Base-by-base conservation (phyloP, 1,284 basidiomycete species). In the Austropuccinia psidii region DNA sequence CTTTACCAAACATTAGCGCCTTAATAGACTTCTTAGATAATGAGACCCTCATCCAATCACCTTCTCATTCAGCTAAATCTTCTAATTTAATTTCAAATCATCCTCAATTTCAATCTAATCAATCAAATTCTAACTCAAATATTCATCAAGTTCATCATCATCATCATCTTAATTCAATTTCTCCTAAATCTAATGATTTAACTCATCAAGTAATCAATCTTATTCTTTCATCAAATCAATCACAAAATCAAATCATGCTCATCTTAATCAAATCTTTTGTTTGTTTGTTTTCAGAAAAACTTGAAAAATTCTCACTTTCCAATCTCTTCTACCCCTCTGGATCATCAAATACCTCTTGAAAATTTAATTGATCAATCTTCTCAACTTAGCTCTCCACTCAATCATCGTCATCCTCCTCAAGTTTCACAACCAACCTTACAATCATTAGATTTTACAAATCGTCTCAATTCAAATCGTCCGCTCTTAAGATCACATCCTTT, bases 1-100 rank as follows among this genome's bases (percentile, higher is more conserved):
- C 57, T 19, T 27, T 70, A 49, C 68, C 68, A 43, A 70, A 70
- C 57, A 47, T 70, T 41, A 60, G 55, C 57, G 68, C 68, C 11
- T 31, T 70, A 7, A 19, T 70, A 5, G 68, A 70, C 27, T 61
- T 70, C 31, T 57, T 70, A 15, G 68, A 70, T 37, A 41, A 49
- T 31, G 68, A 70, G 29, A 60, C 49, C 41, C 45, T 45, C 55
- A 70, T n/a, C n/a, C n/a, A n/a, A n/a, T n/a, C n/a, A 60, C 49
- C 52, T 45, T 47, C 33, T 50, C 45, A 35, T 58, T 61, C 68
- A 70, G 31, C 33, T 37, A 49, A 35, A 35, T n/a, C 41, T 70
- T 69, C 66, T 33, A 43, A 58, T 58, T 41, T 41, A 15, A 57
- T 45, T 57, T 27, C n/a, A n/a, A 24, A 35, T n/a, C n/a, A 69